A percentile compares a stretch with the other conserved stretches of the same genome.
These are phyloP conservation scores for Aspergillus novoparasiticus DNA, from an alignment of 2,329 filamentous ascomycete genomes.

Conservation along the genomic window DNA sequence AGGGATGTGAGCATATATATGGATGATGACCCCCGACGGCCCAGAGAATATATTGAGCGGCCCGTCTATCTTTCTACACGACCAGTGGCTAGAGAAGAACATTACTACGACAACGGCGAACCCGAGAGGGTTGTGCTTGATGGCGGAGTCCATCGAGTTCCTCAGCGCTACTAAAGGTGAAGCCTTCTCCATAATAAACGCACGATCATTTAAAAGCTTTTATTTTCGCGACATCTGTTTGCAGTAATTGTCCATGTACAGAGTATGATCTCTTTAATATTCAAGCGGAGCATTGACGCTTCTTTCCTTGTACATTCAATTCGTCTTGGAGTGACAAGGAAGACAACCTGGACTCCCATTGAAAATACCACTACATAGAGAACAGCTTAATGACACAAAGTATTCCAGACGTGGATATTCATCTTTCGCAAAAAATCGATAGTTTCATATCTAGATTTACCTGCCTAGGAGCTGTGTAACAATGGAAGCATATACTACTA, in stretches of 20 bases:
- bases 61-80: constrained; percentile 45
- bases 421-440: neutral
- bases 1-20: constrained; percentile 47
- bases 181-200: neutral
- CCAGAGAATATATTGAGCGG: constrained; percentile 53
- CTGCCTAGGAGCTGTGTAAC: no score
- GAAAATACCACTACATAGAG: constrained; percentile 17
- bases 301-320: neutral
- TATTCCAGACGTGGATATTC: neutral
- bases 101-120: constrained; percentile 41
- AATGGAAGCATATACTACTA: no score
- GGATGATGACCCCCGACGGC: constrained; percentile 40
- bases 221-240: neutral
- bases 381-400: neutral
- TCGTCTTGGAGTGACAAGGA: neutral
- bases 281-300: neutral
- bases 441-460: neutral
- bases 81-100: constrained; percentile 34
- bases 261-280: neutral
- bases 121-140: constrained; percentile 35
- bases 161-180: constrained; percentile 36
- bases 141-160: constrained; percentile 33
- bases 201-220: neutral
- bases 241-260: neutral
- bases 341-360: constrained; percentile 9